These are phyloP conservation scores for Larix sibirica DNA, from an alignment of 83 land plant genomes.

Conservation along the genomic window DNA sequence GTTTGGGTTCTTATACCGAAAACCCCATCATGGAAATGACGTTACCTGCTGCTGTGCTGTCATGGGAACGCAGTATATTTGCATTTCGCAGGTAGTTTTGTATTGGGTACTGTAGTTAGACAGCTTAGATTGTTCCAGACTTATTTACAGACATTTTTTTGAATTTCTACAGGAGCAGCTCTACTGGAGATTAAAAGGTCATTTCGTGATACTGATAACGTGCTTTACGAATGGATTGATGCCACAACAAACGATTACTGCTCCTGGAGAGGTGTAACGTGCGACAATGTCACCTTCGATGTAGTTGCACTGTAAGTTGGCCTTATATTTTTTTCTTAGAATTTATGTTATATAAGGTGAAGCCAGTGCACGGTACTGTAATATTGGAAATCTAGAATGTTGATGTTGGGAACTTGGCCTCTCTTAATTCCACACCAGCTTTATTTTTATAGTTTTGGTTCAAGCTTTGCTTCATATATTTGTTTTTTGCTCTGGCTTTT, in stretches of 20 bases:
- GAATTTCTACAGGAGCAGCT: conserved; percentile 44
- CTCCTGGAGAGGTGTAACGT: conserved; percentile 87
- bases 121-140: too few relatives aligned
- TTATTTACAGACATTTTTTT: too few relatives aligned
- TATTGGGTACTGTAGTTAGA: too few relatives aligned
- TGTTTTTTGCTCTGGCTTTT: conserved; percentile 2
- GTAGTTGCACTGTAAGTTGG: conserved; percentile 77
- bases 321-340: background rate
- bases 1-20: too few relatives aligned
- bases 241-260: conserved; percentile 69
- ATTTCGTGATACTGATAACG: conserved; percentile 74
- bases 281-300: conserved; percentile 88
- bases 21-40: too few relatives aligned
- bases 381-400: too few relatives aligned
- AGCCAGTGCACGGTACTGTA: background rate
- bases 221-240: conserved; percentile 79
- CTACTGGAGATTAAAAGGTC: conserved; percentile 82
- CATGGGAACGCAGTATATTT: too few relatives aligned
- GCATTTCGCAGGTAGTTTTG: too few relatives aligned
- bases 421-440: background rate
- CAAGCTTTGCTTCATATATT: conserved; percentile 5
- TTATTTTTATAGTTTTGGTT: background rate
- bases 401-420: background rate
- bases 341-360: background rate
- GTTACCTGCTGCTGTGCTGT: too few relatives aligned